These are phyloP conservation scores for Epichloe sibirici DNA, from an alignment of 2,329 filamentous ascomycete genomes.

Conservation along the genomic window DNA sequence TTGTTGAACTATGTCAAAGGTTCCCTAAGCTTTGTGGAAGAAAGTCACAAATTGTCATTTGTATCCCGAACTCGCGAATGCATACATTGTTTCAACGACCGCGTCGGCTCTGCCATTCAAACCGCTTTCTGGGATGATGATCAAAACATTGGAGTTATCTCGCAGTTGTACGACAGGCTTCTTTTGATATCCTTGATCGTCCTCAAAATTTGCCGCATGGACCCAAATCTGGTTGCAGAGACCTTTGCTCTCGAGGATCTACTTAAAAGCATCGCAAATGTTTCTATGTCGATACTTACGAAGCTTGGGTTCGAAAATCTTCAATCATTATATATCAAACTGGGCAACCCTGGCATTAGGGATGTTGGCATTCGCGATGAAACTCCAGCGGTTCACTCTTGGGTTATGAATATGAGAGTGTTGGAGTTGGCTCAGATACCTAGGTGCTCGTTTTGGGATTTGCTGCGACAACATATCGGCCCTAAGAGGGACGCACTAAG, in stretches of 20 bases:
- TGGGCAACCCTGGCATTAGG: constrained; percentile 31
- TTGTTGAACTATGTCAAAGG: constrained; percentile 35
- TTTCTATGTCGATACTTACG: constrained; percentile 28
- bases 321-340: constrained; percentile 32
- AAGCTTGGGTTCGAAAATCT: constrained; percentile 30
- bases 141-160: constrained; percentile 7
- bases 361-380: constrained; percentile 41
- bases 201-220: constrained; percentile 31
- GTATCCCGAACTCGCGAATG: constrained; percentile 31
- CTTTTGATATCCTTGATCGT: constrained; percentile 22
- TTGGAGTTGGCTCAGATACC: constrained; percentile 38
- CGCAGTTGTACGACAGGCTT: constrained; percentile 18
- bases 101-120: constrained; percentile 11
- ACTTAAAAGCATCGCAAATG: constrained; percentile 29
- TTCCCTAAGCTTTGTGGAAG: constrained; percentile 26
- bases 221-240: constrained; percentile 19
- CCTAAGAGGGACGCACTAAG: constrained; percentile 21
- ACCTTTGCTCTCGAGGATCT: constrained; percentile 36
- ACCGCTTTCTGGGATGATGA: not conserved
- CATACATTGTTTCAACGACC: constrained; percentile 27
- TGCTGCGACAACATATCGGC: constrained; percentile 33
- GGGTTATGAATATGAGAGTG: constrained; percentile 45
- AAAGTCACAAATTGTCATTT: constrained; percentile 27
- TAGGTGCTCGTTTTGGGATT: constrained; percentile 47
- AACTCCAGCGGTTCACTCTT: constrained; percentile 35